Base-by-base conservation (phyloP, 306 rosid genomes). In the Acacia confusa region DNA sequence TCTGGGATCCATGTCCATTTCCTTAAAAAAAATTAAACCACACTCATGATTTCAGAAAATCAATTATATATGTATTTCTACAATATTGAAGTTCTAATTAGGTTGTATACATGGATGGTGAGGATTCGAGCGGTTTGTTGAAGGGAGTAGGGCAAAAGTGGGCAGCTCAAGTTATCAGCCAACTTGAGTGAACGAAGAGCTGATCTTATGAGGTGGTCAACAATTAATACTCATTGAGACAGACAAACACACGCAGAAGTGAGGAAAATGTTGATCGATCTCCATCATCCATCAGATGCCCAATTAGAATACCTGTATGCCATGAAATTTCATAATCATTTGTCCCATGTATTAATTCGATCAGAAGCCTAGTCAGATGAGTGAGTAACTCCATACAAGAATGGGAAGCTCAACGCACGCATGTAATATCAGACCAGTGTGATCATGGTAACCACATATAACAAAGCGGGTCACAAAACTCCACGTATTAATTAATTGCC, bases 391-490 rank as follows among this genome's bases (percentile, higher is more conserved):
- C 19, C 4, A 70, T 24, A 2, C 75, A 70, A 70, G 17, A 30
- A 50, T 48, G 13, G 63, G 28, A 73, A 73, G 20, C 16, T 28
- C 45, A 73, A 50, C 27, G 5, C 4, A 36, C 40, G 66, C 66
- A 30, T n/a, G 38, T n/a, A 13, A 69, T 74, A 32, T 53, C 27
- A 52, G 52, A 22, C 24, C 30, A 20, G 64, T 17, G 66, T 34
- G 2, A 44, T 70, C 75, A 70, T 44, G 55, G 24, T 70, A 43
- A 70, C 75, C 75, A 24, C 75, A 12, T 70, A 44, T 43, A 44
- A 70, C 0, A n/a, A 22, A 43, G 34, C 12, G 20, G 74, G 32
- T 41, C 74, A 41, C 74, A 70, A 43, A 70, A 57, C 64, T 57
- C 64, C 64, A 57, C 11, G 32, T 69, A 41, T 22, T 16, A n/a